Base-by-base conservation (phyloP, 345 rosid genomes). In the Citrus reticulata region DNA sequence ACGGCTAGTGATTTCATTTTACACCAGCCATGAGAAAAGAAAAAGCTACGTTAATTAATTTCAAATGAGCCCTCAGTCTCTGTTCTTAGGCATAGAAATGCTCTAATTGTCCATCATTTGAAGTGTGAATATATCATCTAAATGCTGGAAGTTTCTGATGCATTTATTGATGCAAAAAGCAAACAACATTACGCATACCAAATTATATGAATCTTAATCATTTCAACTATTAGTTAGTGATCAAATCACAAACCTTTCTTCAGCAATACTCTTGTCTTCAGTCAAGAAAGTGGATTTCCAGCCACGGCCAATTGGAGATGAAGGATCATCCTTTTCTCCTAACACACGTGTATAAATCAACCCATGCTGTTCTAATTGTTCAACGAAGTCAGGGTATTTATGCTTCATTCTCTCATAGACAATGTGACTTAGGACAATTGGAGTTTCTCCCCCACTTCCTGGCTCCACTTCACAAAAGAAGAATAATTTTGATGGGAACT, bases 231-330 rank as follows among this genome's bases (percentile, higher is more conserved):
- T 6, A 65, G 10, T 10, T 42, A 29, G 14, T 65, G 62, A 35
- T 57, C 20, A 34, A 34, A 64, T 16, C 27, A 72, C 81, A 57
- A 49, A 90, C 98, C 99, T 91, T 85, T 90, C 84, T 70, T 88
- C 91, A 13, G 97, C 98, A 3, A 92, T 77, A 42, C 61, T 84
- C 89, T 87, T 91, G 84, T 95, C 92, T 0, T 89, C 79, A 0
- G 98, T 95, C 86, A 91, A 79, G 89, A 95, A 95, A 0, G 98
- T 92, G 0, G 98, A 95, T 83, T 95, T 95, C 98, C 98, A 95
- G 0, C 98, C 95, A 6, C 98, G 94, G 42, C 98, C 98, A 73
- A 93, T 92, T 2, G 97, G 93, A 8, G 98, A 93, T 0, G 97
- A 88, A 9, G 94, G 94, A 73, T 95, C 92, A 57, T 93, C 95